Percentiles rank a stretch among this genome's conserved stretches.
Evolutionary conservation across 2,329 filamentous ascomycete species (phyloP).

Genomic region (Graphilbum fragrans): DNA sequence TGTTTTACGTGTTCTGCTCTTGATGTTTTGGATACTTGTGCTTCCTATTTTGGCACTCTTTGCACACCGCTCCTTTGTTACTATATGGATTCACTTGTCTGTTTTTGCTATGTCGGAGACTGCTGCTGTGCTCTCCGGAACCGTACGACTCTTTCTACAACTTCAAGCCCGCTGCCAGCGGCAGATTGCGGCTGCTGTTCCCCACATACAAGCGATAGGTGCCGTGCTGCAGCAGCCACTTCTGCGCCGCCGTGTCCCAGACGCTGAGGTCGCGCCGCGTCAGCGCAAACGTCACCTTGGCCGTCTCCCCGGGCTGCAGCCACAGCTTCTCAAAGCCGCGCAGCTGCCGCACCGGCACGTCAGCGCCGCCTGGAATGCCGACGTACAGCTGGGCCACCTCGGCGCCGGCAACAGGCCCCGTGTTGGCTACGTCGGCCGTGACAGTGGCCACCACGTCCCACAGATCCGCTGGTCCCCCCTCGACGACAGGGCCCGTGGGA

Average conservation of each 20-base stretch:
- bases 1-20: too few species aligned
- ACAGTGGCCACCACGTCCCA: slow-evolving; percentile 29
- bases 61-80: too few species aligned
- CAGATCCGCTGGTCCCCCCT: slow-evolving; percentile 15
- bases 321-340: slow-evolving; percentile 52
- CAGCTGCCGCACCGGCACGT: slow-evolving; percentile 30
- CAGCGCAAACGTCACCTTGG: slow-evolving; percentile 36
- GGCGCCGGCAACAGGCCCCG: slow-evolving; percentile 17
- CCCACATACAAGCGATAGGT: slow-evolving; percentile 27
- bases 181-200: slow-evolving; percentile 21
- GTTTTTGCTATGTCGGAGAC: too few species aligned
- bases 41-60: too few species aligned
- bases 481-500: slow-evolving; percentile 2
- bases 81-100: too few species aligned
- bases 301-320: slow-evolving; percentile 28
- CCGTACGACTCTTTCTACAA: too few species aligned
- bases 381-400: slow-evolving; percentile 15
- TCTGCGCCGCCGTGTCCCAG: slow-evolving; percentile 49
- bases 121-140: too few species aligned
- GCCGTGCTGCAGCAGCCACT: slow-evolving; percentile 39
- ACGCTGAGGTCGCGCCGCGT: slow-evolving; percentile 53
- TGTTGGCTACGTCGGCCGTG: slow-evolving; percentile 25
- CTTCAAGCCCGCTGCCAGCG: neutral
- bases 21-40: too few species aligned
- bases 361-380: slow-evolving; percentile 10